These are phyloP conservation scores for Myxozyma monticola DNA, from an alignment of 805 yeast genomes.

Conservation along the genomic window DNA sequence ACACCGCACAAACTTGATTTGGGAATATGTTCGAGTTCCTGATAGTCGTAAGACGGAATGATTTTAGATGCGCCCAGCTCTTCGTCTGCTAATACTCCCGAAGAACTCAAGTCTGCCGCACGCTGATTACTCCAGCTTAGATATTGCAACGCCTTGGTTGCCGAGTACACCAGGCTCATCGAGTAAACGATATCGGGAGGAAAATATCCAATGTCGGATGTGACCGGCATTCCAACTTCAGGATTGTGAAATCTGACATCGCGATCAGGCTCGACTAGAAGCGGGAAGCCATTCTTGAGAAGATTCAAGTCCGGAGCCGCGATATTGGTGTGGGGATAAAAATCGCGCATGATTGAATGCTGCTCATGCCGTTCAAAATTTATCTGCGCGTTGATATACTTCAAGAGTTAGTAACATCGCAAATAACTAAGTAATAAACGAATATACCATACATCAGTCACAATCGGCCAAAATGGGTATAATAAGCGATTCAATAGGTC, in stretches of 20 bases:
- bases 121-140: too few species aligned
- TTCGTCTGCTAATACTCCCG: not conserved
- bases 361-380: not conserved
- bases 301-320: conserved; percentile 16
- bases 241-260: conserved; percentile 14
- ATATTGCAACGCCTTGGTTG: conserved; percentile 11
- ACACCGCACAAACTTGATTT: too few species aligned
- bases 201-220: conserved; percentile 13
- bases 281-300: conserved; percentile 4
- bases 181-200: not conserved
- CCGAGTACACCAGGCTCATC: conserved; percentile 1
- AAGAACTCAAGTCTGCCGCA: not conserved
- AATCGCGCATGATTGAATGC: not conserved
- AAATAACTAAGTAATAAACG: not conserved
- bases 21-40: too few species aligned
- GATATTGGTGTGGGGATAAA: conserved; percentile 14
- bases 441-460: conserved; percentile 2
- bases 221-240: conserved; percentile 5
- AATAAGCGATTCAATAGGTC: conserved; percentile 4
- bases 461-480: conserved; percentile 12
- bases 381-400: conserved; percentile 4
- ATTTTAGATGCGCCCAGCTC: not conserved
- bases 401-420: not conserved
- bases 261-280: not conserved
- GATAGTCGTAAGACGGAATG: not conserved